Evolutionary conservation across 2,329 filamentous ascomycete genomes (phyloP), one percentile per base, ranked within the genome.

Genomic region (Penicillium sp.): DNA sequence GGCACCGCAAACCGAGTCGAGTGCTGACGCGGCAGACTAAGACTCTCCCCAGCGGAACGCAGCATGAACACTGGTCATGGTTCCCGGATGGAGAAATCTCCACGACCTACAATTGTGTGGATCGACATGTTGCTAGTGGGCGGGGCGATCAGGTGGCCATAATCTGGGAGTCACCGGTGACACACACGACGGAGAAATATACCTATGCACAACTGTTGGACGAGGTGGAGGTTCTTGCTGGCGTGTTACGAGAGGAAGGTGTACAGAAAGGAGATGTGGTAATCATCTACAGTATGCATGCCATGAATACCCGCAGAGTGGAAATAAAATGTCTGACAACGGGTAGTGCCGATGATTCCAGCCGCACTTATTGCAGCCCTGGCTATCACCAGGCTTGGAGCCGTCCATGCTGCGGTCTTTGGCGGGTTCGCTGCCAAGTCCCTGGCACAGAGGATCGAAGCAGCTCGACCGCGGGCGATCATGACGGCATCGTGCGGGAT

Each of bases 401-500:
- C 91, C 15, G 85, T 96, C 47, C 93, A 97, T 68, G 86, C 89
- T 3, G 90, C 95, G 4, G 93, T 97, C 3, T 96, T 96, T 71
- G 93, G 93, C 39, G 92, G 93, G 0, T 97, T 97, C 69, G 90
- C 90, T 0, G 80, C 91, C 0, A 78, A 81, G 9, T 89, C 91
- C 4, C 79, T 96, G 42, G 90, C 91, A 1, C 92, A 96, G 73
- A 83, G 92, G 24, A 95, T 97, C 60, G 90, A 95, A 46, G 88
- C 89, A 0, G 90, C 88, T 7, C 81, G 81, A 31, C 90, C 92
- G 7, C 82, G 83, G 8, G 85, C 82, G 9, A 84, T 96, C 45
- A 82, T 96, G 69, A 96, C 92, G 0, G 91, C 92, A 0, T 95
- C 90, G 8, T 96, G 92, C 71, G 92, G 92, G 31, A 92, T 96